Conservation (phyloP, 352 stramenopile species). For the Phytophthora vignae region DNA sequence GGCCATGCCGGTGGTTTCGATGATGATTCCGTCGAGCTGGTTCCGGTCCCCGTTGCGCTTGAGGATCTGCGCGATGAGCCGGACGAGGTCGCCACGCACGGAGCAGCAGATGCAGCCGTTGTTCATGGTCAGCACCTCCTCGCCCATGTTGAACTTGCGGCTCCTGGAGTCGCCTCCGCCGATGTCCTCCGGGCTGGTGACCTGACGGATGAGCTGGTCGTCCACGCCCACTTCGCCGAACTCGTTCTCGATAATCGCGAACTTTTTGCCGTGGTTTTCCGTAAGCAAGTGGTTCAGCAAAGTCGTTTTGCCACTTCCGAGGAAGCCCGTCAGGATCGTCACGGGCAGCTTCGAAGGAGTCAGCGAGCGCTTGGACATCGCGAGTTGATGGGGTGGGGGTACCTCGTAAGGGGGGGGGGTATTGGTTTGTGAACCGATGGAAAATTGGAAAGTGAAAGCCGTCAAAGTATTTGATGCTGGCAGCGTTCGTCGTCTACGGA, state of each 20-base stretch:
- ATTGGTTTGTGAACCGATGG: slow-evolving; percentile 17
- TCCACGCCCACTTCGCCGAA: slow-evolving; percentile 95
- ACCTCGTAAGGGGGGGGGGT: not conserved
- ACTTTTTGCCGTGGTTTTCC: slow-evolving; percentile 90
- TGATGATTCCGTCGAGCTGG: slow-evolving; percentile 84
- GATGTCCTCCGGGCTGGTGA: slow-evolving; percentile 22
- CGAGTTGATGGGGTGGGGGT: slow-evolving; percentile 17
- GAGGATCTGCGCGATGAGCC: slow-evolving; percentile 68
- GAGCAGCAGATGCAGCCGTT: slow-evolving; percentile 98
- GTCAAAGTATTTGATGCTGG: not conserved
- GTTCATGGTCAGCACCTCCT: slow-evolving; percentile 91
- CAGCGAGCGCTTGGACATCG: slow-evolving; percentile 46
- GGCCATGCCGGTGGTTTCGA: slow-evolving; percentile 92
- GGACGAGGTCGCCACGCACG: slow-evolving; percentile 86
- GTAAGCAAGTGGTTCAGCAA: slow-evolving; percentile 95
- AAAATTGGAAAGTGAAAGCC: slow-evolving; percentile 28
- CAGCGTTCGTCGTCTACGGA: not conserved
- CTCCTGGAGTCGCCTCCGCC: slow-evolving; percentile 36
- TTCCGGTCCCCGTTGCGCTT: slow-evolving; percentile 42
- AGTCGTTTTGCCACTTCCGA: slow-evolving; percentile 95
- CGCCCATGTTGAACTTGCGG: slow-evolving; percentile 56
- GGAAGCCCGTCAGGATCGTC: slow-evolving; percentile 93
- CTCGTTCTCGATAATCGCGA: slow-evolving; percentile 98
- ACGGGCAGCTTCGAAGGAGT: slow-evolving; percentile 66
- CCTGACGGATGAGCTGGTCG: slow-evolving; percentile 83